These are phyloP conservation scores for Flueggea neowawraea DNA, from an alignment of 441 rosid genomes.

Conservation along the genomic window DNA sequence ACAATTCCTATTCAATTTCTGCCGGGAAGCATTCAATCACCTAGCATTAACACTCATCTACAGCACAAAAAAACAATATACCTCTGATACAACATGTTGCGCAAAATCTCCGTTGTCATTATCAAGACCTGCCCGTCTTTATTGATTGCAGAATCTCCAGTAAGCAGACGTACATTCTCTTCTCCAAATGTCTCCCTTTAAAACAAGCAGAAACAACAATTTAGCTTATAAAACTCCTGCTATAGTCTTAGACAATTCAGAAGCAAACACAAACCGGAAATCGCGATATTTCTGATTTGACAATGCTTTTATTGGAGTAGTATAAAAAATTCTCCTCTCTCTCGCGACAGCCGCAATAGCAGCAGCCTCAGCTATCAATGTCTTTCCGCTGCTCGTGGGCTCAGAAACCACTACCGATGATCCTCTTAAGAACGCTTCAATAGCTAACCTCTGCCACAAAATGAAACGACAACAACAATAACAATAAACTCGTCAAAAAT, in stretches of 20 bases:
- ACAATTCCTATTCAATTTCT: no score
- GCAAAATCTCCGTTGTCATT: slow-evolving; percentile 96
- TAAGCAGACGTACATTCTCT: slow-evolving; percentile 84
- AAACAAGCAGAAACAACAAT: background rate
- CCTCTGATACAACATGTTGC: slow-evolving; percentile 98
- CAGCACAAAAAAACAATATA: slow-evolving; percentile 13
- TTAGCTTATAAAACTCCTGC: background rate
- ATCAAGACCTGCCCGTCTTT: slow-evolving; percentile 85
- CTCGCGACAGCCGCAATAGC: slow-evolving; percentile 88
- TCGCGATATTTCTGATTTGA: slow-evolving; percentile 98
- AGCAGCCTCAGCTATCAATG: slow-evolving; percentile 97
- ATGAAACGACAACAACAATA: background rate
- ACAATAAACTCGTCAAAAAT: no score
- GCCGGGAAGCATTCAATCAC: no score
- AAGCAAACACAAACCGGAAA: slow-evolving; percentile 52
- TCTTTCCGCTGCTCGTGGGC: slow-evolving; percentile 97
- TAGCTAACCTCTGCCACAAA: slow-evolving; percentile 58
- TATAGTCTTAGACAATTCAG: background rate
- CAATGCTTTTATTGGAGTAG: slow-evolving; percentile 96
- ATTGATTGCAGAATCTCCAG: slow-evolving; percentile 86
- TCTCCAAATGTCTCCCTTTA: slow-evolving; percentile 91
- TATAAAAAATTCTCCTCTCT: slow-evolving; percentile 79
- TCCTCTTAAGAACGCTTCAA: slow-evolving; percentile 82
- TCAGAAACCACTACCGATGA: slow-evolving; percentile 96
- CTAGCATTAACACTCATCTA: background rate